Evolutionary conservation across 345 rosid species (phyloP).

Genomic region (Theobroma cacao): DNA sequence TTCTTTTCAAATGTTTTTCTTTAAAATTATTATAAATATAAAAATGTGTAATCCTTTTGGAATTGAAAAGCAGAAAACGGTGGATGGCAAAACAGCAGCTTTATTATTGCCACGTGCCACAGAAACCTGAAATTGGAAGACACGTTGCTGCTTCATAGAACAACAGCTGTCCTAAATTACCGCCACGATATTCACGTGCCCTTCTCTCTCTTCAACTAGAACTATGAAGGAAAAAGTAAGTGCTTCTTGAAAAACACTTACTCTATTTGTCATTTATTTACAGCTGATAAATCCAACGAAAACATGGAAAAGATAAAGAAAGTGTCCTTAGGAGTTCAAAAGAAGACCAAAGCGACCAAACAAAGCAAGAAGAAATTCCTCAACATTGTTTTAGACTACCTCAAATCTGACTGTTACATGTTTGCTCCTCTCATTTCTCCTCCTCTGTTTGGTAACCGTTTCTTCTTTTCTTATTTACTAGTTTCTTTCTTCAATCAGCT

Average conservation of each 20-base stretch:
- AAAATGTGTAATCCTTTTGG: too few species aligned
- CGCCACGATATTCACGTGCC: too few species aligned
- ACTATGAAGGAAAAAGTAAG: neutral
- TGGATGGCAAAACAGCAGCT: too few species aligned
- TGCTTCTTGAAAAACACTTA: neutral
- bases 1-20: too few species aligned
- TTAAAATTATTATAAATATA: too few species aligned
- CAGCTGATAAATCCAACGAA: neutral
- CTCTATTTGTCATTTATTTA: neutral
- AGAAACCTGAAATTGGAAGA: too few species aligned
- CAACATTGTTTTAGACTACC: constrained; percentile 29
- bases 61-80: too few species aligned
- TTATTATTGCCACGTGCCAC: too few species aligned
- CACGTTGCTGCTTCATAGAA: too few species aligned
- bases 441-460: neutral
- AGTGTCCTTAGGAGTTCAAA: constrained; percentile 13
- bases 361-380: constrained; percentile 25
- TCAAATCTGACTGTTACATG: constrained; percentile 46
- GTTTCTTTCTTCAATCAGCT: neutral
- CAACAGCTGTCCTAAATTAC: too few species aligned
- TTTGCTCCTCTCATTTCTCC: constrained; percentile 42
- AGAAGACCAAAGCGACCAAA: constrained; percentile 20
- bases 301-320: constrained; percentile 13
- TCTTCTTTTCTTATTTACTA: neutral
- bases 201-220: too few species aligned